Conservation (phyloP, 371 early-diverging fungal species). For the Mucor saturninus region DNA sequence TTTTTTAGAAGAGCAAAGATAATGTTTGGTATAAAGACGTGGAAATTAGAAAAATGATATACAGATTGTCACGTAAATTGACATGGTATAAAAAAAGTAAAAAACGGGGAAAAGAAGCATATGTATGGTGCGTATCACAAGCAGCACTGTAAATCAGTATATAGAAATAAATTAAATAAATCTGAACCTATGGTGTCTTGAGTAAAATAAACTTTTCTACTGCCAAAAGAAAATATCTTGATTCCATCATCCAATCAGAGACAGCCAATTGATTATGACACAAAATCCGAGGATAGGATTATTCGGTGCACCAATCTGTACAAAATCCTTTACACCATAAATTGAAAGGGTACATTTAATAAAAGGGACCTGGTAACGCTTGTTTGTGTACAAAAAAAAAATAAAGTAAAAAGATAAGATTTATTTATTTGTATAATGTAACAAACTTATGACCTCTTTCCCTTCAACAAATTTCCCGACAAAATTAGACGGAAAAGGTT, state of each 20-base stretch:
- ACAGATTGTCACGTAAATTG: no score
- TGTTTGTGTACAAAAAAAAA: not conserved
- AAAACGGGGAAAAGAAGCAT: no score
- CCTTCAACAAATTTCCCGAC: not conserved
- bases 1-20: no score
- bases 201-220: not conserved
- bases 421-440: not conserved
- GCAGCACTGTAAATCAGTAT: conserved; percentile 2
- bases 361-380: not conserved
- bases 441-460: not conserved
- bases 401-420: not conserved
- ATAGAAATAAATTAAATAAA: conserved; percentile 6
- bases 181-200: conserved; percentile 1
- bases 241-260: conserved; percentile 6
- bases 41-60: no score
- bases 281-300: conserved; percentile 7
- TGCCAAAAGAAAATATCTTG: conserved; percentile 1
- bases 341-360: not conserved
- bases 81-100: no score
- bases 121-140: no score
- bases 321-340: not conserved
- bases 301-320: not conserved
- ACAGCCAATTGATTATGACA: conserved; percentile 7
- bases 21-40: no score
- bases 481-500: not conserved